Evolutionary conservation across 2,329 filamentous ascomycete genomes (phyloP), one percentile per base, ranked within the genome.

Genomic region (Ophiocordyceps camponoti-saundersi): DNA sequence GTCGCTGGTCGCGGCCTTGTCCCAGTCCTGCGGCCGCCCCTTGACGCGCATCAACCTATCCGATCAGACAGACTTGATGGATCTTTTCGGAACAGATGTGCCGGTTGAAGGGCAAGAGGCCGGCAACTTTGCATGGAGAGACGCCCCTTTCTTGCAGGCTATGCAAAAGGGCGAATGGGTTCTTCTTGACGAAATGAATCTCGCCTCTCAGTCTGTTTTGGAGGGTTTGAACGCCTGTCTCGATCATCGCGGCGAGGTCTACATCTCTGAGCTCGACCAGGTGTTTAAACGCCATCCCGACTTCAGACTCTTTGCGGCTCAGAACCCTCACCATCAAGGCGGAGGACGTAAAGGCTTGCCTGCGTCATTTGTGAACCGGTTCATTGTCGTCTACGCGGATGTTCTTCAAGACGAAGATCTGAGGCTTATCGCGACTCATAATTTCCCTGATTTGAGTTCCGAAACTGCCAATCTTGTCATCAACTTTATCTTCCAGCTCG

Each of bases 161-260:
- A 96, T 98, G 90, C 92, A 96, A 59, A 84, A 79, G 48, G 92
- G 92, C 26, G 85, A 94, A 55, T 98, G 92, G 92, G 92, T 98
- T 12, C 70, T 98, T 26, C 73, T 98, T 0, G 92, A 98, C 58
- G 92, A 98, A 68, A 98, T 98, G 92, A 98, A 98, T 57, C 67
- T 98, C 52, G 92, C 93, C 1, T 96, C 90, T 0, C 92, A 98
- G 60, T 94, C 90, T 5, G 89, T 98, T 2, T 75, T 98, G 1
- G 92, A 98, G 66, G 93, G 92, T 51, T 69, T 98, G 30, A 98
- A 98, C 55, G 90, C 92, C 21, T 96, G 92, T 66, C 73, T 98
- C 29, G 92, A 98, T 62, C 93, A 98, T 61, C 80, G 93, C 63
- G 90, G 92, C 49, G 86, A 95, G 61, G 86, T 95, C 0, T 98